A percentile compares a stretch with the other conserved stretches of the same genome.
Evolutionary conservation across 257 asterid species (phyloP).

Genomic region (Catharanthus roseus): DNA sequence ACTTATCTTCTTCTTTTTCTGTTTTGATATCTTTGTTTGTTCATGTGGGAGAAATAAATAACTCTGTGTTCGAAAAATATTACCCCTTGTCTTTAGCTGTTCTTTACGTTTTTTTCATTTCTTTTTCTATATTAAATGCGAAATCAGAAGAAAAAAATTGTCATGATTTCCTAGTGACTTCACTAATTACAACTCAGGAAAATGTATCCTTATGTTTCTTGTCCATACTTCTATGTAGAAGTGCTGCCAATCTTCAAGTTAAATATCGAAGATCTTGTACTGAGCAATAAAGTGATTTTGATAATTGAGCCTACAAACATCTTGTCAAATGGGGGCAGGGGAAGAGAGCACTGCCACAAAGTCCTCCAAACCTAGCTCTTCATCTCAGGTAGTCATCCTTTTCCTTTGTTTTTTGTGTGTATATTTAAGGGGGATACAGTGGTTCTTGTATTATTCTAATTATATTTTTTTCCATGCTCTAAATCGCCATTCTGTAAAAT

Average conservation of each 20-base stretch:
- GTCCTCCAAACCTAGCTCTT: constrained; percentile 56
- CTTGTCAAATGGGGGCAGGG: constrained; percentile 68
- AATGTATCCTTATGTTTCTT: constrained; percentile 3
- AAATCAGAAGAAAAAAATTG: too few relatives aligned
- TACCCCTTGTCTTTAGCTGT: not conserved
- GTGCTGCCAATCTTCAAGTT: constrained; percentile 17
- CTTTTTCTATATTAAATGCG: not conserved
- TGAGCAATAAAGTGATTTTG: constrained; percentile 16
- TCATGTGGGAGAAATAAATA: not conserved
- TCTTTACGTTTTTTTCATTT: not conserved
- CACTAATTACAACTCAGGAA: not conserved
- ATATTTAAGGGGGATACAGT: not conserved
- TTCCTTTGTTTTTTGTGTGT: not conserved
- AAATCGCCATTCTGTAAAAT: not conserved
- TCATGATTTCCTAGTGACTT: not conserved
- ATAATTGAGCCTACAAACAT: constrained; percentile 23
- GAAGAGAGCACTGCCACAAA: constrained; percentile 62
- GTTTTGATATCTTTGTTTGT: not conserved
- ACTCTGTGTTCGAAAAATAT: not conserved
- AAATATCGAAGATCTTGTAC: constrained; percentile 12
- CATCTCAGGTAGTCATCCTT: constrained; percentile 46
- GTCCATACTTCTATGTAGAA: constrained; percentile 11
- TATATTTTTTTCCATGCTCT: not conserved
- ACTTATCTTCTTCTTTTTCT: not conserved
- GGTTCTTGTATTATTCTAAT: too few relatives aligned